phyloP scores from a whole-genome alignment of 345 rosid species.

The Salix udensis region DNA sequence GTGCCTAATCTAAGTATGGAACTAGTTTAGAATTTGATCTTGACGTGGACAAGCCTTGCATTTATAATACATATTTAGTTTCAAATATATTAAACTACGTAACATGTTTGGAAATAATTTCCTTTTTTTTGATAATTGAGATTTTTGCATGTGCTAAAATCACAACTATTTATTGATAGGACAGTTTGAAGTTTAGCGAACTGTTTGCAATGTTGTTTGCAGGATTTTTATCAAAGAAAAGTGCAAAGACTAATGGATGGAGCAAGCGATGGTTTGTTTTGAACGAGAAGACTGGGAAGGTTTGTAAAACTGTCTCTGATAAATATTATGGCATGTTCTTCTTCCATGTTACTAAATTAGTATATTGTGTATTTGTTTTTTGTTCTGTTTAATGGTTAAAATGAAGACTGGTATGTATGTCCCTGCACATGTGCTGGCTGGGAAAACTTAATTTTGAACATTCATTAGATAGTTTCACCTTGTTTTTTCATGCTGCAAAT shows the following conservation, averaged over 20 bases:
- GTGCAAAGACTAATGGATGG: conserved; percentile 92
- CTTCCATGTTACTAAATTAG: neutral
- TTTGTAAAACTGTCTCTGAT: neutral
- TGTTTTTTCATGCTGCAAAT: neutral
- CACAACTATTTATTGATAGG: neutral
- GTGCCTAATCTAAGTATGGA: neutral
- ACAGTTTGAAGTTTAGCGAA: neutral
- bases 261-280: conserved; percentile 92
- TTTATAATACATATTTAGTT: neutral
- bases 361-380: neutral
- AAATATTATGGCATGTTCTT: neutral
- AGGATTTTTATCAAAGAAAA: conserved; percentile 90
- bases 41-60: neutral
- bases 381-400: neutral
- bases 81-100: neutral
- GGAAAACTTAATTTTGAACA: neutral
- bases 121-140: neutral
- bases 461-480: neutral
- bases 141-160: neutral
- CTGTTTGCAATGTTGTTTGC: conserved; percentile 23
- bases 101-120: neutral
- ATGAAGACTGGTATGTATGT: neutral
- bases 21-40: neutral
- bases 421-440: neutral
- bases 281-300: conserved; percentile 97